Conservation (phyloP, 139 green algal species). For the Chlamydomonas asymmetrica region DNA sequence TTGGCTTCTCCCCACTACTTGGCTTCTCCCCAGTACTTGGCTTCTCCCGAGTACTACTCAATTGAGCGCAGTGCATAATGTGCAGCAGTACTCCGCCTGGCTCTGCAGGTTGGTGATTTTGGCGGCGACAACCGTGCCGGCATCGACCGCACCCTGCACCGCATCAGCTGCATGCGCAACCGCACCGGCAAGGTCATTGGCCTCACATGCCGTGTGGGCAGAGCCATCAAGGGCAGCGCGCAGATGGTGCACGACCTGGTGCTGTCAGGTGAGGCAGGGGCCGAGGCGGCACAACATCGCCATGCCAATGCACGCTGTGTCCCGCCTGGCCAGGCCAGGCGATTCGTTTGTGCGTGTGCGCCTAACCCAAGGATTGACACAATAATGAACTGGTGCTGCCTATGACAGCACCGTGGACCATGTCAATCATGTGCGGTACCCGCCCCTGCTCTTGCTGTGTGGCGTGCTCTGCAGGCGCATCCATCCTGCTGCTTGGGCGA, state of each 20-base stretch:
- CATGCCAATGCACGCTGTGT: neutral
- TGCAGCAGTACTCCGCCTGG: no score
- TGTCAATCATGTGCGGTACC: neutral
- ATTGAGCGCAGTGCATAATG: no score
- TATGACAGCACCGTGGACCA: neutral
- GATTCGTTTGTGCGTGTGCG: neutral
- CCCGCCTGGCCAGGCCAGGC: neutral
- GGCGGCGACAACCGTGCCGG: slow-evolving; percentile 90
- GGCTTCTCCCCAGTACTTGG: no score
- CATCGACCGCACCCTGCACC: slow-evolving; percentile 92
- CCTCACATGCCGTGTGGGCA: slow-evolving; percentile 94
- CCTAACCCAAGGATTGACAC: neutral
- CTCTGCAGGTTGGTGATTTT: slow-evolving; percentile 74
- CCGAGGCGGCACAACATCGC: neutral
- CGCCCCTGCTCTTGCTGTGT: neutral
- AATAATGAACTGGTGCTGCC: neutral
- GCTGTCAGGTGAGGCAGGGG: slow-evolving; percentile 21
- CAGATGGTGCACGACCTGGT: slow-evolving; percentile 93
- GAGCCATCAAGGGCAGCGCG: slow-evolving; percentile 89
- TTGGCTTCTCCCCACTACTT: no score
- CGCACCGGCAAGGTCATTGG: slow-evolving; percentile 85
- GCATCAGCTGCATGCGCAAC: slow-evolving; percentile 91
- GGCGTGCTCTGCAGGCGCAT: slow-evolving; percentile 38
- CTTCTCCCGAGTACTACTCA: no score
- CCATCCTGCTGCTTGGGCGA: slow-evolving; percentile 72